These are phyloP conservation scores for Penicillium sp. DNA, from an alignment of 2,329 filamentous ascomycete genomes.

Conservation along the genomic window DNA sequence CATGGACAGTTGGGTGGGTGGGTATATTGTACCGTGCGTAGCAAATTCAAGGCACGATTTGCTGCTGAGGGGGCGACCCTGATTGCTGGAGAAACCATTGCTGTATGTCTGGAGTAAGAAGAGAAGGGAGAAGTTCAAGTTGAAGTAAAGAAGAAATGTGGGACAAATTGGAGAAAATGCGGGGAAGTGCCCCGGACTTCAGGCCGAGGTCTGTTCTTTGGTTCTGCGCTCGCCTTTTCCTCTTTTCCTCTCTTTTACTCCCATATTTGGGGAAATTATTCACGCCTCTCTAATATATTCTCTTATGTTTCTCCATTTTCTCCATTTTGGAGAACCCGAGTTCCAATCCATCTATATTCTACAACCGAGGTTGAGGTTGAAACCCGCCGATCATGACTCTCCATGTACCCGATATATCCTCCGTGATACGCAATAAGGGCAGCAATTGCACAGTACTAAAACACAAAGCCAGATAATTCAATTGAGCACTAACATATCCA, in stretches of 20 bases:
- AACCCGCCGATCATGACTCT: slow-evolving; percentile 1
- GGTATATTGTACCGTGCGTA: slow-evolving; percentile 82
- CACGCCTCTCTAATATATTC: neutral
- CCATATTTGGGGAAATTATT: neutral
- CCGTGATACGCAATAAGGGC: neutral
- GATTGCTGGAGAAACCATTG: slow-evolving; percentile 34
- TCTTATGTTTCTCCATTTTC: neutral
- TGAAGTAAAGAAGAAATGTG: slow-evolving; percentile 9
- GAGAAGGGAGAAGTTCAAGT: neutral
- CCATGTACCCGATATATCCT: neutral
- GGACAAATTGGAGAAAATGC: slow-evolving; percentile 18
- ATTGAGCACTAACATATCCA: neutral
- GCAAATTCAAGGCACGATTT: slow-evolving; percentile 48
- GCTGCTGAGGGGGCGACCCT: slow-evolving; percentile 41
- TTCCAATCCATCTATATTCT: neutral
- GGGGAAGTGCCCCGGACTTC: slow-evolving; percentile 17
- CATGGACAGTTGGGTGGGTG: slow-evolving; percentile 85
- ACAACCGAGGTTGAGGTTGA: slow-evolving; percentile 2
- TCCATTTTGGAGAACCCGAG: neutral
- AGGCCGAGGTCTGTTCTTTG: slow-evolving; percentile 13
- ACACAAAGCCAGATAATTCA: neutral
- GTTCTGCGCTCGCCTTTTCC: neutral
- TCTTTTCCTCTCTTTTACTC: neutral
- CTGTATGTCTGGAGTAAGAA: neutral
- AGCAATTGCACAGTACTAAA: neutral